phyloP scores from a whole-genome alignment of 2,329 filamentous ascomycete genomes.

The Stachybotrys chlorohalonatus region DNA sequence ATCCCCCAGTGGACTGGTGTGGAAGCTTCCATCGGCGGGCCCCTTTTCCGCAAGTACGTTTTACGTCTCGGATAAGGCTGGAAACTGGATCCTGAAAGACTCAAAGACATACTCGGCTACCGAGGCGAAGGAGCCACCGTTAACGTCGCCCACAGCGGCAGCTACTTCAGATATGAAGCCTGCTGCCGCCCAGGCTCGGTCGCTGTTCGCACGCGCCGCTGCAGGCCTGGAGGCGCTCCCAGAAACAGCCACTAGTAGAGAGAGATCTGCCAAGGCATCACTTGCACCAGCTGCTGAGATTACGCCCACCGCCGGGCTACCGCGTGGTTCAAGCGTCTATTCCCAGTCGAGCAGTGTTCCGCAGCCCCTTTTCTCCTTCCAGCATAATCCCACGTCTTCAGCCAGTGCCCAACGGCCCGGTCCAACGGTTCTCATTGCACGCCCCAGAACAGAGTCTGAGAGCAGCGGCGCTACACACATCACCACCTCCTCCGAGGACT shows the following conservation, averaged over 20 bases:
- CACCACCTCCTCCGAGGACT: conserved; percentile 18
- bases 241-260: not conserved
- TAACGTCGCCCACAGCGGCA: conserved; percentile 4
- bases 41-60: conserved; percentile 35
- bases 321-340: conserved; percentile 21
- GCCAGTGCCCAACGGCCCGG: conserved; percentile 8
- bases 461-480: conserved; percentile 24
- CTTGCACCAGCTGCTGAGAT: conserved; percentile 22
- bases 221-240: not conserved
- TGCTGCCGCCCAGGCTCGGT: not conserved
- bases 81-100: conserved; percentile 44
- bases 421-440: conserved; percentile 9
- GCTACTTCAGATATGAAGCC: conserved; percentile 1
- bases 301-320: conserved; percentile 17
- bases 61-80: conserved; percentile 42
- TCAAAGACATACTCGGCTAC: conserved; percentile 16
- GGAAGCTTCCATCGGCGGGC: conserved; percentile 38
- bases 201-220: not conserved
- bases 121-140: conserved; percentile 12
- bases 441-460: conserved; percentile 15
- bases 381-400: conserved; percentile 9
- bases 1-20: conserved; percentile 32
- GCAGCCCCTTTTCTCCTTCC: conserved; percentile 13
- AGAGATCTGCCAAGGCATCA: not conserved
- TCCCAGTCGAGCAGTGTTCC: conserved; percentile 16